phyloP scores from a whole-genome alignment of 768 basidiomycete genomes.

The Macrolepiota albuminosa region DNA sequence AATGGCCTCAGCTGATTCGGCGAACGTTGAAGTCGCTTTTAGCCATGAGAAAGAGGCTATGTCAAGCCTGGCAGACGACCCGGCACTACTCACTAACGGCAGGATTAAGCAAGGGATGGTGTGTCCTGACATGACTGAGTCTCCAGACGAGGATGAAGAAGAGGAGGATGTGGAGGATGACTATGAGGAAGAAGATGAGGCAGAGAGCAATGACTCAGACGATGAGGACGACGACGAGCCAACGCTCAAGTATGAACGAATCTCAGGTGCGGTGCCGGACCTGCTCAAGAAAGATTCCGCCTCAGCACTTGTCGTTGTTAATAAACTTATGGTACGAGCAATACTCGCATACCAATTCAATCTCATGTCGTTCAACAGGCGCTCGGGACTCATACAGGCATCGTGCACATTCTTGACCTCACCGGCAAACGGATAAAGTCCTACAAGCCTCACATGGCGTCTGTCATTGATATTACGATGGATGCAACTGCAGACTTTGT shows the following conservation, averaged over 20 bases:
- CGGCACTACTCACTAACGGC: background rate
- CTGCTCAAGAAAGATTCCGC: conserved; percentile 87
- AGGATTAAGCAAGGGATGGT: background rate
- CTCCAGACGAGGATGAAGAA: conserved; percentile 18
- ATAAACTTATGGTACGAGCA: conserved; percentile 58
- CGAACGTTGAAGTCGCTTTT: background rate
- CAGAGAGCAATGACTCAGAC: conserved; percentile 46
- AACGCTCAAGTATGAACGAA: conserved; percentile 84
- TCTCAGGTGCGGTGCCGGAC: conserved; percentile 67
- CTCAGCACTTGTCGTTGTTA: conserved; percentile 73
- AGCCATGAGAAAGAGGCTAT: background rate
- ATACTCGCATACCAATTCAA: background rate
- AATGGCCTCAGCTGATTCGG: conserved; percentile 10
- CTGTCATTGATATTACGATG: conserved; percentile 79
- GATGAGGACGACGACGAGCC: conserved; percentile 88
- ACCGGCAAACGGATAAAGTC: conserved; percentile 81
- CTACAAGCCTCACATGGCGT: conserved; percentile 86
- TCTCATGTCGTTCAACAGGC: conserved; percentile 45
- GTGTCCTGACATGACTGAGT: conserved; percentile 15
- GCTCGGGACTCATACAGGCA: conserved; percentile 90
- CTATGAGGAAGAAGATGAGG: conserved; percentile 29
- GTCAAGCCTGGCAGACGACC: background rate
- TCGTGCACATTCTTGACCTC: conserved; percentile 80
- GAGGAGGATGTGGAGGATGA: conserved; percentile 21
- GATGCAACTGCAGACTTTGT: conserved; percentile 86